Conservation (phyloP, 345 rosid genomes). For the Eucalyptus leucophloia region DNA sequence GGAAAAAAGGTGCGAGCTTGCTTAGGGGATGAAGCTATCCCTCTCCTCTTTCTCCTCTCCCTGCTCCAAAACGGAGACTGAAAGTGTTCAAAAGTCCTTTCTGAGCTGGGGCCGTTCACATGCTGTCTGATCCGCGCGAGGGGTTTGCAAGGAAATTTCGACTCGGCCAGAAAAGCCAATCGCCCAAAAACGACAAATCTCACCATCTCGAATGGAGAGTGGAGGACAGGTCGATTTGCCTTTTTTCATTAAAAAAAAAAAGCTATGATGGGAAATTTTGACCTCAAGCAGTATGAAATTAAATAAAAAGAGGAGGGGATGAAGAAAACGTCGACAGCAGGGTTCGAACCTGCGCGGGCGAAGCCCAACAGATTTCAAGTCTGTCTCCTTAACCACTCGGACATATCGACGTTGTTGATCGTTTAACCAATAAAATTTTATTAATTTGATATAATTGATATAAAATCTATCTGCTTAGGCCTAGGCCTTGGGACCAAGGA, state of each 20-base stretch:
- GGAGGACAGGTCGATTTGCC: not conserved
- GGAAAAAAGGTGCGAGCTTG: not conserved
- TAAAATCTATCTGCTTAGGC: rapidly evolving
- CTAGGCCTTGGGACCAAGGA: not conserved
- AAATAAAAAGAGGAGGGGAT: not conserved
- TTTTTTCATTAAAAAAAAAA: not conserved
- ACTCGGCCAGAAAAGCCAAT: not conserved
- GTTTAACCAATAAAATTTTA: rapidly evolving
- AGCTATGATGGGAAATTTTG: not conserved
- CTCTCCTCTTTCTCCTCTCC: not conserved
- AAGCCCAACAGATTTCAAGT: slow-evolving; percentile 99
- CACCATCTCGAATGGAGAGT: not conserved
- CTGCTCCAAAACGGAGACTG: not conserved
- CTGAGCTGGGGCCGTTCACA: not conserved
- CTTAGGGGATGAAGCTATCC: not conserved
- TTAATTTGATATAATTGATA: rapidly evolving
- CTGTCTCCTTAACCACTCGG: slow-evolving; percentile 99
- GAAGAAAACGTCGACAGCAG: slow-evolving; percentile 17
- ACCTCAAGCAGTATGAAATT: not conserved
- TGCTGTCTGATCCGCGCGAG: not conserved
- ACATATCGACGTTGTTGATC: slow-evolving; percentile 19
- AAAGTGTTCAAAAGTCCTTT: not conserved
- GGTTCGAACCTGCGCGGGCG: slow-evolving; percentile 35
- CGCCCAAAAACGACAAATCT: not conserved
- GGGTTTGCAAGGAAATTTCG: not conserved